Base-by-base conservation (phyloP, 1,139 yeast species). In the Trichomonascaceae sp. region DNA sequence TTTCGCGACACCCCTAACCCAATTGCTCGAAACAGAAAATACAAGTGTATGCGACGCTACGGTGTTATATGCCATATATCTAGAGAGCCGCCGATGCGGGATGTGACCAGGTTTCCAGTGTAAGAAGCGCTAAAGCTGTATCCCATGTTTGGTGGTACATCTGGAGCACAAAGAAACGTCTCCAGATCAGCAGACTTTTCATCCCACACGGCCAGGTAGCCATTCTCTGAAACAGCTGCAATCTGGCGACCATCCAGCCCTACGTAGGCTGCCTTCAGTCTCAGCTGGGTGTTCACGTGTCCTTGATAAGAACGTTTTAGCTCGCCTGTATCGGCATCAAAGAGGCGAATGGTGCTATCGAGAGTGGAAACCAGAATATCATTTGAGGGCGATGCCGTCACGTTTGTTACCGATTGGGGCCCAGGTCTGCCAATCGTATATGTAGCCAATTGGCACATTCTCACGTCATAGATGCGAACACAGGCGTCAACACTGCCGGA, bases 161-260 rank as follows among this genome's bases (percentile, higher is more conserved):
- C n/a, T n/a, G n/a, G n/a, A n/a, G n/a, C n/a, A n/a, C n/a, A n/a
- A n/a, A n/a, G n/a, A n/a, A n/a, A n/a, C n/a, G n/a, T n/a, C n/a
- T n/a, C n/a, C n/a, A n/a, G n/a, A n/a, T n/a, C n/a, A n/a, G n/a
- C n/a, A n/a, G n/a, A 20, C 23, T 20, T 6, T 8, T 8, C 23
- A 11, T 20, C 23, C 23, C 23, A 20, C 11, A 20, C 11, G 11
- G 6, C 6, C 9, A 20, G 6, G 9, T 20, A 11, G 11, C 23
- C 23, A 20, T 20, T 11, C 23, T 20, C 23, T 8, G 9, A 8
- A 8, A 11, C 9, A 6, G 11, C 11, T 20, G 11, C 23, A 8
- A 20, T 20, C 23, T 20, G 23, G 23, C 23, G 6, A 11, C 11
- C 23, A 1, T 93, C 94, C 57, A 80, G 43, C n/a, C 37, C 39